Conservation (phyloP, 2,329 filamentous ascomycete species). For the Colletotrichum sp. region DNA sequence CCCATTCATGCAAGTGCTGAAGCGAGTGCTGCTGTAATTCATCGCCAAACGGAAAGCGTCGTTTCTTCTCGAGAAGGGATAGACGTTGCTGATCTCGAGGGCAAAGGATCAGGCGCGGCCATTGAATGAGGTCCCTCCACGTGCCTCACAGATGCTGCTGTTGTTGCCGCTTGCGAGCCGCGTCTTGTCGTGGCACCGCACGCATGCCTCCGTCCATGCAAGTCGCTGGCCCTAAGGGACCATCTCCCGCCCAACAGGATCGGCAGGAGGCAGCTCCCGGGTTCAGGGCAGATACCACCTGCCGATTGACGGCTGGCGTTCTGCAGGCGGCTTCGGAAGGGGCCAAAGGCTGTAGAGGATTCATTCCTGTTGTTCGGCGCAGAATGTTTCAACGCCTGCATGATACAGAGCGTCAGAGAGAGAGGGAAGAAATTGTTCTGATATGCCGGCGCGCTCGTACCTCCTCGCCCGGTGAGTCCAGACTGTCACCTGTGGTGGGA, state of each 20-base stretch:
- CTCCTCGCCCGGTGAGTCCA: background rate
- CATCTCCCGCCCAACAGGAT: constrained; percentile 16
- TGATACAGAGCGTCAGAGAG: background rate
- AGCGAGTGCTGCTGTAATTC: background rate
- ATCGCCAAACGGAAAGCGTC: background rate
- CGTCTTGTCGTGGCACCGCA: constrained; percentile 20
- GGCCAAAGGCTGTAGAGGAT: background rate
- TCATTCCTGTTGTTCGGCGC: background rate
- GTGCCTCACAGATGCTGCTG: constrained; percentile 2
- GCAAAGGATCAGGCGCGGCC: background rate
- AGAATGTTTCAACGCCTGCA: background rate
- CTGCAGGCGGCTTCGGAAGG: background rate
- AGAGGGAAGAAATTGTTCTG: background rate
- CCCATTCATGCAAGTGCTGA: background rate
- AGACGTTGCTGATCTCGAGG: background rate
- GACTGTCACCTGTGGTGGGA: background rate
- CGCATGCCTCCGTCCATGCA: constrained; percentile 9
- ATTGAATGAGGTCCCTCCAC: constrained; percentile 7
- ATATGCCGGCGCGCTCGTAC: background rate
- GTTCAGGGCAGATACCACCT: background rate
- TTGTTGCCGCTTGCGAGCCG: background rate
- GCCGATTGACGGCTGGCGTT: background rate
- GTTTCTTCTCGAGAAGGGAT: background rate
- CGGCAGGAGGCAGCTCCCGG: constrained; percentile 14
- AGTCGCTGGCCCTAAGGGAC: background rate